phyloP scores from a whole-genome alignment of 2,329 filamentous ascomycete genomes.

The Ophiostoma pallidulum region DNA sequence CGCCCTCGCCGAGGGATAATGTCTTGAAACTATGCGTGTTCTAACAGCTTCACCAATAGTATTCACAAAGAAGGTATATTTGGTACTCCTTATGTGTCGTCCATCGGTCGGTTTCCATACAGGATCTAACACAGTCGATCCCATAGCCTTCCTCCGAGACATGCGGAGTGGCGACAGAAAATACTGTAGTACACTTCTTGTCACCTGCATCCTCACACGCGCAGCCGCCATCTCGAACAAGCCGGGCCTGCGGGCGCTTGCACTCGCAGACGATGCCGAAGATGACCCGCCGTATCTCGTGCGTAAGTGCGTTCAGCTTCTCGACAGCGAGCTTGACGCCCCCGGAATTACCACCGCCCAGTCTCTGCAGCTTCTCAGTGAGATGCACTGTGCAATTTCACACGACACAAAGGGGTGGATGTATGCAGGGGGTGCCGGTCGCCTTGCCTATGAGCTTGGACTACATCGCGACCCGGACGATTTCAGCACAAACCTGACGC shows the following conservation, averaged over 20 bases:
- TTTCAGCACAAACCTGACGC: neutral
- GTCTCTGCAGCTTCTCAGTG: slow-evolving; percentile 2
- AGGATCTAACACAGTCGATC: no score
- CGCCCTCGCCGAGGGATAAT: neutral
- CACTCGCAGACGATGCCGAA: no score
- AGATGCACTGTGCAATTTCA: slow-evolving; percentile 6
- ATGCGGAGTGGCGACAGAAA: neutral
- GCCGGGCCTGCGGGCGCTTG: neutral
- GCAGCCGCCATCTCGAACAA: slow-evolving; percentile 1
- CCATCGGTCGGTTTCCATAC: no score
- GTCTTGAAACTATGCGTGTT: neutral
- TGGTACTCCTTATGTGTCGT: neutral
- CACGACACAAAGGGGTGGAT: slow-evolving; percentile 8
- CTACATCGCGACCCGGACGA: neutral
- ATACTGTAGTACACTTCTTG: neutral
- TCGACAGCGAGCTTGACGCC: neutral
- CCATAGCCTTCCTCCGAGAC: slow-evolving; percentile 1
- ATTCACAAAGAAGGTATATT: slow-evolving; percentile 3
- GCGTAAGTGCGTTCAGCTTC: neutral
- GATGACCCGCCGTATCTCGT: no score
- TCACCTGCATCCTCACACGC: neutral
- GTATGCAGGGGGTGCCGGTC: slow-evolving; percentile 3
- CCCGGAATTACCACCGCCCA: slow-evolving; percentile 3
- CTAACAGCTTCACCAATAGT: neutral
- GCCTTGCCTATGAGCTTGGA: slow-evolving; percentile 1